Base-by-base conservation (phyloP, 148 eudicot species). In the Persicaria tinctoria region DNA sequence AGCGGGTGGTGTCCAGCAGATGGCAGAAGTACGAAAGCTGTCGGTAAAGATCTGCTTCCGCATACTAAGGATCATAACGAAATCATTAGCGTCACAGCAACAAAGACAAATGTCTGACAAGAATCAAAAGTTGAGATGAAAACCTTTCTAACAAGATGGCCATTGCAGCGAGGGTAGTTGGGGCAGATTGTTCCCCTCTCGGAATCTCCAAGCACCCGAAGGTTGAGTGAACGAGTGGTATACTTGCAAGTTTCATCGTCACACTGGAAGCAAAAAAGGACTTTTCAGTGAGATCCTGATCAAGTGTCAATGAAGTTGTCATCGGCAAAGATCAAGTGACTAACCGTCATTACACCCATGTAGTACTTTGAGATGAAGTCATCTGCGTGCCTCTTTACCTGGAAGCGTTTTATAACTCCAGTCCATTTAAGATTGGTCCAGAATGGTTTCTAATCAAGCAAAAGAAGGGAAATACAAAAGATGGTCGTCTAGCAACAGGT, bases 161-260 rank as follows among this genome's bases (percentile, higher is more conserved):
- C 99, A 73, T 83, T 92, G 74, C 99, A 95, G 44, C 80, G 89
- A 64, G 99, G 99, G 70, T 96, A 96, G 72, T 92, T 92, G 74
- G 97, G 97, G 85, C 99, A 96, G 68, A 87, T 76, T 18, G 97
- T 90, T 83, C 99, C 99, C 86, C 90, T 84, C 79, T 92, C 97
- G n/a, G 93, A 88, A 75, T 96, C 97, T 48, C 99, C 99, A 57
- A 92, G 16, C 57, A 84, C 94, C 64, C 95, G 89, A 77, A 96
- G 79, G 80, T 96, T 96, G 77, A 96, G 73, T 70, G 90, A 82
- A 46, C 99, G 93, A 12, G 97, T 90, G 11, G 89, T 84, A 79
- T 92, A 89, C 46, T 92, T 96, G 91, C 99, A 96, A 77, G 97
- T 92, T 81, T 92, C 99, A 78, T 96, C 99, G 76, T 96, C 99